Percentiles rank a stretch among this genome's conserved stretches.
phyloP scores from a whole-genome alignment of 768 basidiomycete genomes.

The Boletus patriciae region DNA sequence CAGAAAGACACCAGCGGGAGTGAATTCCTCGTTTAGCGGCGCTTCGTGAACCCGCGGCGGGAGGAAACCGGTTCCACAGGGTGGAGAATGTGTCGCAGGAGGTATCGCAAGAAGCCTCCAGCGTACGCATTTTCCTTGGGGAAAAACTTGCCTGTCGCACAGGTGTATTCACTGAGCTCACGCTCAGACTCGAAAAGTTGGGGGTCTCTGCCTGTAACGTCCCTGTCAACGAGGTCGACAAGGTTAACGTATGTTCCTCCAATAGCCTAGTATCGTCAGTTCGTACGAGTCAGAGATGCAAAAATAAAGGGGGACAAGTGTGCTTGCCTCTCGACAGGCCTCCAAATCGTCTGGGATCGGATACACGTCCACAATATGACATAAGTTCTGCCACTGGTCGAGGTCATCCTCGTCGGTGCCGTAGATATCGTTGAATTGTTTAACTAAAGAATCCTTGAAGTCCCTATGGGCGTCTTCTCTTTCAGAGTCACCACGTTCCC shows the following conservation, averaged over 20 bases:
- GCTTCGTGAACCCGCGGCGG: not conserved
- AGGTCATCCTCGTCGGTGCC: conserved; percentile 8
- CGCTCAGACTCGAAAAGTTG: conserved; percentile 8
- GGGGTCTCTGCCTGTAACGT: not conserved
- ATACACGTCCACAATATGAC: not conserved
- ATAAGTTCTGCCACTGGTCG: conserved; percentile 11
- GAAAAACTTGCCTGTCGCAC: conserved; percentile 7
- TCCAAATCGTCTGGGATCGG: conserved; percentile 8
- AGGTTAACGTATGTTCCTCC: conserved; percentile 5
- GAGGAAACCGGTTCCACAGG: not conserved
- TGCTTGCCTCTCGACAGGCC: conserved; percentile 13
- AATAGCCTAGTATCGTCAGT: not conserved
- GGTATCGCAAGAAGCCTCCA: conserved; percentile 14
- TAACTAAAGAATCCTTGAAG: conserved; percentile 15
- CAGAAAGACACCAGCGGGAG: not conserved
- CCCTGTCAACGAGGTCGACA: conserved; percentile 20
- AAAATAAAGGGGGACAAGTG: too few relatives aligned
- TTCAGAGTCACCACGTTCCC: not conserved
- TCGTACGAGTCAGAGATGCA: not conserved
- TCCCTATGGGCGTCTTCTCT: not conserved
- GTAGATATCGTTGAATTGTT: conserved; percentile 17
- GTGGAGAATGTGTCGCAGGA: conserved; percentile 15
- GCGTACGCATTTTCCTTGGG: conserved; percentile 16
- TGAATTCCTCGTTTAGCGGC: conserved; percentile 15
- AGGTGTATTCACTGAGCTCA: conserved; percentile 12